Evolutionary conservation across 352 stramenopile species (phyloP), one percentile per base, ranked within the genome.

Genomic region (Pythium monospermum): DNA sequence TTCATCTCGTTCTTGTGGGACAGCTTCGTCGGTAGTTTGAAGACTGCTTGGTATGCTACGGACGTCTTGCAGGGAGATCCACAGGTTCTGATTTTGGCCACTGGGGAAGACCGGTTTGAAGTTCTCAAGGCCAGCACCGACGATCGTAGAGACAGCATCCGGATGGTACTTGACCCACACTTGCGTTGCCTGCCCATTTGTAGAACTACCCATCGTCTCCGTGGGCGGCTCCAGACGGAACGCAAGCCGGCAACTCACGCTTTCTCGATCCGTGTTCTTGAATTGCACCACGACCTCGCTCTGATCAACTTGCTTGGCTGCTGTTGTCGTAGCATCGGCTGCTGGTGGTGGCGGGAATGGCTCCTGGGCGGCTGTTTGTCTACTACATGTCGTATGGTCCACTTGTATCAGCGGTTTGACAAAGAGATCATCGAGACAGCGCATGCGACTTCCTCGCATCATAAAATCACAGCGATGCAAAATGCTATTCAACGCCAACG

Each of bases 381-480:
- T 40, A 11, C 47, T 21, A 15, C 64, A 56, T n/a, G n/a, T n/a
- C n/a, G n/a, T n/a, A 41, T 73, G 64, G 8, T 43, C 42, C 16
- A 92, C 71, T 42, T 76, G 49, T 25, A 89, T 54, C 36, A 71
- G 61, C 8, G 74, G 70, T 18, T 77, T 67, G 1, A 66, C 69
- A 18, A 73, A 53, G 8, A 73, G 49, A 38, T 89, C 80, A 18
- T 74, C 74, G 5, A 82, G 42, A 39, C 81, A 93, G 4, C 71
- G 76, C 32, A 66, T 73, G 22, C 82, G 64, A 28, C 83, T 91
- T 15, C 67, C 55, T 57, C 80, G 69, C 73, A 94, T 90, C 51
- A 93, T 69, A 26, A 82, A 84, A 49, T 94, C 84, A 37, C 82
- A 92, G 19, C 79, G 81, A 47, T 94, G 84, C 13, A 79, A 33